Base-by-base conservation (phyloP, 2,329 filamentous ascomycete genomes). In the Xylaria sp. region DNA sequence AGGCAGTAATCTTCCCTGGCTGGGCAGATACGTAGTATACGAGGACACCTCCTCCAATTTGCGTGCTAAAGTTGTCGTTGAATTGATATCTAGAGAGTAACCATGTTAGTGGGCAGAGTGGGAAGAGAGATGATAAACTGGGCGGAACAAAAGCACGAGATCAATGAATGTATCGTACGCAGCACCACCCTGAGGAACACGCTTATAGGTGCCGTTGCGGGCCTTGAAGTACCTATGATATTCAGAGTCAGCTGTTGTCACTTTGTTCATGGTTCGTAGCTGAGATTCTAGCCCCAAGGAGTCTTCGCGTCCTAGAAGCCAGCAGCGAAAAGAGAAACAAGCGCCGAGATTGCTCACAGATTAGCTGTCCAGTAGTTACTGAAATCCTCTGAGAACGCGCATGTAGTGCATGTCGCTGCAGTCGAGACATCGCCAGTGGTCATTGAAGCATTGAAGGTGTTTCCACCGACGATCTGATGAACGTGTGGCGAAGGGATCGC, bases 381-480 rank as follows among this genome's bases (percentile, higher is more conserved):
- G 66, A 77, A 78, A 55, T 78, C 77, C 61, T 78, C 75, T 76
- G 74, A 75, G 81, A 77, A 77, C 66, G 64, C 77, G 72, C 82
- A 84, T 1, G 76, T 83, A 0, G 82, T 84, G 78, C 82, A 84
- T 48, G 73, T 78, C 4, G 85, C 84, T 51, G 77, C 62, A 67
- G 67, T 52, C 41, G 77, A 69, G 59, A 80, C 74, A 62, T 80
- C 78, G 50, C 73, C 75, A 15, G 78, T 78, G 20, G 79, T 79
- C 82, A 84, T 83, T 46, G 81, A 78, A 1, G 80, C 78, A 70
- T 83, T 83, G 79, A 84, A 84, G 1, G 79, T 79, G 70, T 84
- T 82, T 9, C 81, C 82, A 63, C 89, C 87, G 65, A 86, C 83
- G 66, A 90, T 85, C 59, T 85, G 87, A 75, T 90, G 88, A 9